Percentiles rank a stretch among this genome's conserved stretches.
Evolutionary conservation across 2,329 filamentous ascomycete species (phyloP).

Genomic region (Akanthomyces muscarius): DNA sequence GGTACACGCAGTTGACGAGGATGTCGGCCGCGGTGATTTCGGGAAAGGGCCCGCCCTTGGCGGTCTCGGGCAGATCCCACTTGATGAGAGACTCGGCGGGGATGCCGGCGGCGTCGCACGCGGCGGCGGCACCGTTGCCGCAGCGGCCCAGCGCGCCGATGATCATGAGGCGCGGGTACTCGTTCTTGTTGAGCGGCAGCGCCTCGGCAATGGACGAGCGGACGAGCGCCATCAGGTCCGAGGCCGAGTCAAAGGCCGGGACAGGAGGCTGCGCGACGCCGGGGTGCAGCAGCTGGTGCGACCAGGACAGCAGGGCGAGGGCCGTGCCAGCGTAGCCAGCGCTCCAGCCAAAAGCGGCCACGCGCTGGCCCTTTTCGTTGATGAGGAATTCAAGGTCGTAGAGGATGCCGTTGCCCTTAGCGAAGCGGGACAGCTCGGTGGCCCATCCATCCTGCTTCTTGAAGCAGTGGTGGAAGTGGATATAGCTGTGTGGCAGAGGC

Average conservation of each 20-base stretch:
- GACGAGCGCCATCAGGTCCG: constrained; percentile 41
- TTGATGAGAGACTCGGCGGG: constrained; percentile 48
- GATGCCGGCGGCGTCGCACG: constrained; percentile 64
- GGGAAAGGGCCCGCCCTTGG: constrained; percentile 64
- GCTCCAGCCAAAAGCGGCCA: constrained; percentile 69
- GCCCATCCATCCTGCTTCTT: constrained; percentile 74
- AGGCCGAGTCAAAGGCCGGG: constrained; percentile 12
- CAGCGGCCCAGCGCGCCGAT: constrained; percentile 84
- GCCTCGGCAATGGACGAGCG: constrained; percentile 64
- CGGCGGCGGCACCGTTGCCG: constrained; percentile 79
- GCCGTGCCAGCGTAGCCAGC: constrained; percentile 75
- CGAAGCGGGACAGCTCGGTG: constrained; percentile 61
- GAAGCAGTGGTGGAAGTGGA: constrained; percentile 69
- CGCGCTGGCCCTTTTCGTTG: constrained; percentile 65
- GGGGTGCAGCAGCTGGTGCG: constrained; percentile 72
- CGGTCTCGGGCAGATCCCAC: constrained; percentile 75
- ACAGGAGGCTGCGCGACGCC: constrained; percentile 50
- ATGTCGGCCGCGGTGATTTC: constrained; percentile 71
- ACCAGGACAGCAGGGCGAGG: constrained; percentile 75
- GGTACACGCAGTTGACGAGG: constrained; percentile 86
- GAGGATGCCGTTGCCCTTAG: constrained; percentile 58
- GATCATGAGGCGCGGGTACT: constrained; percentile 70
- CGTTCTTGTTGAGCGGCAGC: constrained; percentile 61
- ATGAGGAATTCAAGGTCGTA: constrained; percentile 85
- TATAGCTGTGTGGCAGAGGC: constrained; percentile 61